Percentiles rank a stretch among this genome's conserved stretches.
phyloP scores from a whole-genome alignment of 163 green algal genomes.

The Chlorella variabilis region DNA sequence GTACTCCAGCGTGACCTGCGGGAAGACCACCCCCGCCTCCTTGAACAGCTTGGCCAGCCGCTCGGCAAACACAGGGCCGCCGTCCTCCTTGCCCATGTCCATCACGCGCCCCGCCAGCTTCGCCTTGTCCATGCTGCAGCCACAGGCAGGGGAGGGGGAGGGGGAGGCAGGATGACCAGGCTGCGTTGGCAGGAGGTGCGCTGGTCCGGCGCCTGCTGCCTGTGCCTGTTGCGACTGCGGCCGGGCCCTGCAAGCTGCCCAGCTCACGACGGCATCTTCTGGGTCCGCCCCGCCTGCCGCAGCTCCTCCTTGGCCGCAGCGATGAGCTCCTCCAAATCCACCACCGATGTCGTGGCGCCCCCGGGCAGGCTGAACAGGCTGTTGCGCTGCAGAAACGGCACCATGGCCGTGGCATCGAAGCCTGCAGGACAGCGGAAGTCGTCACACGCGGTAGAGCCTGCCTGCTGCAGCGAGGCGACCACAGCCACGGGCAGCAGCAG shows the following conservation, averaged over 20 bases:
- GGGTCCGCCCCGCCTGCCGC: not conserved
- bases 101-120: not conserved
- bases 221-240: not conserved
- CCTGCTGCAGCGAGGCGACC: no score
- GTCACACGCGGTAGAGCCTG: no score
- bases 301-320: conserved; percentile 8
- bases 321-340: conserved; percentile 13
- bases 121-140: conserved; percentile 12
- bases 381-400: conserved; percentile 2
- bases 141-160: not conserved
- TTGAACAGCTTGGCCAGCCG: conserved; percentile 15
- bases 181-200: not conserved
- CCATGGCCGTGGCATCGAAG: conserved; percentile 6
- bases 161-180: not conserved
- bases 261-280: conserved; percentile 21
- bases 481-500: no score
- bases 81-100: not conserved
- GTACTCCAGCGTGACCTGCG: conserved; percentile 54
- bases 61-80: not conserved
- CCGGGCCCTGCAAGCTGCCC: not conserved
- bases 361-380: not conserved
- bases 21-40: conserved; percentile 22
- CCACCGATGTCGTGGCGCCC: not conserved
- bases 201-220: no score
- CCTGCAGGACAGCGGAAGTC: no score